phyloP scores from a whole-genome alignment of 2,329 filamentous ascomycete species.

The Phoma sp. region DNA sequence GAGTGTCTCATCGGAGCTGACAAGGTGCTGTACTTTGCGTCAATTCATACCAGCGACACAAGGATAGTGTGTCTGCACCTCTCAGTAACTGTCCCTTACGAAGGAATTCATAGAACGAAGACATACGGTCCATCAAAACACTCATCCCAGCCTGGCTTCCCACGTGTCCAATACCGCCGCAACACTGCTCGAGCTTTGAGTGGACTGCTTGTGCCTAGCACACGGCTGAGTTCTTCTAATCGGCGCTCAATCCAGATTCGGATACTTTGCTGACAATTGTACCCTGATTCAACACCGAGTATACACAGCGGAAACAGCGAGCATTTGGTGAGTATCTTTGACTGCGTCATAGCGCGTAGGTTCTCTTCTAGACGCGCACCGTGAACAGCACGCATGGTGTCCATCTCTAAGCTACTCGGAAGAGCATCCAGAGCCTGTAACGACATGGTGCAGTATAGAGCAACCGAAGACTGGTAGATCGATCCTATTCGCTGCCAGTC shows the following conservation, averaged over 20 bases:
- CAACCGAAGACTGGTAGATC: conserved; percentile 32
- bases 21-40: not conserved
- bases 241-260: conserved; percentile 29
- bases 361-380: conserved; percentile 18
- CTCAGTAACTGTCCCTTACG: not conserved
- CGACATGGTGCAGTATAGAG: conserved; percentile 38
- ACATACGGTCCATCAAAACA: conserved; percentile 37
- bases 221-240: conserved; percentile 23
- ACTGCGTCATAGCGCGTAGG: conserved; percentile 16
- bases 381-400: conserved; percentile 21
- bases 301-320: conserved; percentile 35
- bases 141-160: conserved; percentile 33
- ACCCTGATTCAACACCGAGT: conserved; percentile 34
- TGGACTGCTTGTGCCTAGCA: conserved; percentile 29
- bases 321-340: conserved; percentile 20
- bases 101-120: conserved; percentile 25
- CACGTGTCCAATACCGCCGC: conserved; percentile 33
- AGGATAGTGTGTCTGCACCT: conserved; percentile 6
- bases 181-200: conserved; percentile 30
- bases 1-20: too few relatives aligned
- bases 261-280: conserved; percentile 19
- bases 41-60: conserved; percentile 1
- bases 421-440: conserved; percentile 31
- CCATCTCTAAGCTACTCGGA: conserved; percentile 23
- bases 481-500: conserved; percentile 35